Base-by-base conservation (phyloP, 495 filamentous ascomycete species). In the Hypoxylon subgilvum region DNA sequence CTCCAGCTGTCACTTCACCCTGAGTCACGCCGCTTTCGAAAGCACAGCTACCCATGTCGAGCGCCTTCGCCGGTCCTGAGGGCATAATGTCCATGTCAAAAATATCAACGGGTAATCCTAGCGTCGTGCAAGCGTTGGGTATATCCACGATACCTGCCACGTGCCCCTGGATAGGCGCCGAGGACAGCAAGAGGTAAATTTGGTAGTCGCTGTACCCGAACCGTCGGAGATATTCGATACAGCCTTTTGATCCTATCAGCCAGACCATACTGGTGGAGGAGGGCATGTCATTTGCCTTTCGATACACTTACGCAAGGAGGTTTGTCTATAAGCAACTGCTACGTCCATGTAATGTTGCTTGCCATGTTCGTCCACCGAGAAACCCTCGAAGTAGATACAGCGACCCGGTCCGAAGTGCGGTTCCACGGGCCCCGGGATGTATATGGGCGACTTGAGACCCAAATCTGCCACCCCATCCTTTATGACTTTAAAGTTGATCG, bases 291-390 rank as follows among this genome's bases (percentile, higher is more conserved):
- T 30, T 16, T 0, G 22, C 8, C 6, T 23, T n/a, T n/a, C n/a
- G 18, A 25, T 1, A 8, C 18, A 66, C 69, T 83, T 81, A 55
- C 92, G 79, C 35, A 96, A 76, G 40, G 81, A 88, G 0, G 91
- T 92, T 77, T 96, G 90, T 18, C 91, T 80, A 72, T 97, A 97
- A 18, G 93, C 93, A 8, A 96, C 89, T 0, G 91, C 91, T 1
- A 93, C 88, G 74, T 97, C 93, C 73, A 96, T 78, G 71, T 91
- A 96, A 70, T 96, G 88, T 74, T 97, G 93, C 77, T 90, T 92
- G 19, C 93, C 93, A 27, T 88, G 71, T 75, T 96, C 85, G 69
- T 97, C 93, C 10, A 97, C 93, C 1, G 85, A 89, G 76, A 97
- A 97, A 0, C 93, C 93, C 71, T 97, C 92, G 68, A 97, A 97